Percentiles rank a stretch among this genome's conserved stretches.
Conservation (phyloP, 176 grass and related monocot genomes). For the barley (Hordeum vulgare) region DNA sequence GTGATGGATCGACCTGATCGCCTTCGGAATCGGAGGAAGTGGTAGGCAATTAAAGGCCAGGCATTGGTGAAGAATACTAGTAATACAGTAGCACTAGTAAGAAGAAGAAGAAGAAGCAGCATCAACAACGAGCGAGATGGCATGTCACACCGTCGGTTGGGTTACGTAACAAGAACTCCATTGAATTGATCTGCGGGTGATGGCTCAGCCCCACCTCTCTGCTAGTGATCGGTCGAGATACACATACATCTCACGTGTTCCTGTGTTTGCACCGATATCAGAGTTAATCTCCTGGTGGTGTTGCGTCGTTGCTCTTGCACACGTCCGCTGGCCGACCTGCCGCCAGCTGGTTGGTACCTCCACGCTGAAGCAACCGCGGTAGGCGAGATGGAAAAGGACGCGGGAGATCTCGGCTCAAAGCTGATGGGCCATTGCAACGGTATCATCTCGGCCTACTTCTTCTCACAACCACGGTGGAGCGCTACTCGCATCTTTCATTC, state of each 20-base stretch:
- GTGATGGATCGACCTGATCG: not conserved
- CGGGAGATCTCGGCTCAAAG: conserved; percentile 37
- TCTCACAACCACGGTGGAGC: conserved; percentile 24
- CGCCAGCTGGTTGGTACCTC: conserved; percentile 46
- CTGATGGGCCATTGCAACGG: conserved; percentile 38
- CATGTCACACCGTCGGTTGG: conserved; percentile 42
- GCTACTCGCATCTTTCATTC: too few relatives aligned
- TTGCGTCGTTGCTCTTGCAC: not conserved
- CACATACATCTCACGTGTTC: not conserved
- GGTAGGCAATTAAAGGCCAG: conserved; percentile 2
- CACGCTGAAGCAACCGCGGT: conserved; percentile 70
- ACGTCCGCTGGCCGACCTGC: not conserved
- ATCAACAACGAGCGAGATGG: conserved; percentile 28
- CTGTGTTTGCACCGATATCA: not conserved
- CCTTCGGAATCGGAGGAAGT: not conserved
- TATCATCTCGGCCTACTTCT: conserved; percentile 12
- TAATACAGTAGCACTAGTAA: not conserved
- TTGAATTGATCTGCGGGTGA: conserved; percentile 24
- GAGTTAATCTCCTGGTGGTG: not conserved
- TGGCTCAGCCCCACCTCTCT: conserved; percentile 32
- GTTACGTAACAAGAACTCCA: conserved; percentile 38
- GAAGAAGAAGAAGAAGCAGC: not conserved
- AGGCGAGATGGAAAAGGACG: conserved; percentile 64
- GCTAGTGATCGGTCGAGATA: not conserved
- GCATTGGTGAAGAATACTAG: not conserved